Evolutionary conservation across 1,284 basidiomycete species (phyloP).

Genomic region (Naganishia albida): DNA sequence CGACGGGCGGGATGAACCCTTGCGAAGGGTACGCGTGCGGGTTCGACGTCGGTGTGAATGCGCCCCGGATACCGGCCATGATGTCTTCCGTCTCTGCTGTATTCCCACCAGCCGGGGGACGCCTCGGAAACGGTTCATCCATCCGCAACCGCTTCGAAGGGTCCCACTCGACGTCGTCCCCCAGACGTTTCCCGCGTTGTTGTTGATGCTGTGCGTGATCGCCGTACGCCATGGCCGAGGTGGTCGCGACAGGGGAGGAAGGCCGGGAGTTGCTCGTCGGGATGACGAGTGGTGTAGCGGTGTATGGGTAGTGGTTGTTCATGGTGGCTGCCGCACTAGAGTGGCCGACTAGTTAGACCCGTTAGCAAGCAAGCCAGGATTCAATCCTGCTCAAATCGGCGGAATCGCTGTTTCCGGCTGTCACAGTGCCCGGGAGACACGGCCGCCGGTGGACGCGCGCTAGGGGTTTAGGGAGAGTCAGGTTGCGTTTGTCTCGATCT

Average conservation of each 20-base stretch:
- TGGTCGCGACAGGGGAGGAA: neutral
- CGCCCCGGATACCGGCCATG: conserved; percentile 28
- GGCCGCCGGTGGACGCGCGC: conserved; percentile 2
- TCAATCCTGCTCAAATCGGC: too few species aligned
- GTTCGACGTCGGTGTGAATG: conserved; percentile 1
- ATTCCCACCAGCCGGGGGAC: neutral
- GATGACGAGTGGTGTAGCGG: conserved; percentile 9
- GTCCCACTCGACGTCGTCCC: neutral
- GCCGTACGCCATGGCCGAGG: neutral
- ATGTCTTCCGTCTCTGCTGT: conserved; percentile 17
- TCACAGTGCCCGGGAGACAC: neutral
- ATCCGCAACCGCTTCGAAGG: conserved; percentile 1
- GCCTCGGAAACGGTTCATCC: neutral
- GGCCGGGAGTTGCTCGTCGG: conserved; percentile 30
- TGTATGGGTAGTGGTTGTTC: neutral
- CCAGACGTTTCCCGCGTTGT: neutral
- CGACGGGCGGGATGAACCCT: neutral
- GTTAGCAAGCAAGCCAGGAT: neutral
- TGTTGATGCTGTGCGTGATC: neutral
- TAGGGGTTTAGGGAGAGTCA: too few species aligned
- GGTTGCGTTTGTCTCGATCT: too few species aligned
- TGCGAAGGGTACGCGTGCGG: neutral
- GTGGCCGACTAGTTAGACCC: too few species aligned
- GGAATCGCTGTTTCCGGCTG: conserved; percentile 17
- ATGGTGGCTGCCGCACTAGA: too few species aligned